Evolutionary conservation across 2,329 filamentous ascomycete genomes (phyloP).

Genomic region (Curvularia hawaiiensis): DNA sequence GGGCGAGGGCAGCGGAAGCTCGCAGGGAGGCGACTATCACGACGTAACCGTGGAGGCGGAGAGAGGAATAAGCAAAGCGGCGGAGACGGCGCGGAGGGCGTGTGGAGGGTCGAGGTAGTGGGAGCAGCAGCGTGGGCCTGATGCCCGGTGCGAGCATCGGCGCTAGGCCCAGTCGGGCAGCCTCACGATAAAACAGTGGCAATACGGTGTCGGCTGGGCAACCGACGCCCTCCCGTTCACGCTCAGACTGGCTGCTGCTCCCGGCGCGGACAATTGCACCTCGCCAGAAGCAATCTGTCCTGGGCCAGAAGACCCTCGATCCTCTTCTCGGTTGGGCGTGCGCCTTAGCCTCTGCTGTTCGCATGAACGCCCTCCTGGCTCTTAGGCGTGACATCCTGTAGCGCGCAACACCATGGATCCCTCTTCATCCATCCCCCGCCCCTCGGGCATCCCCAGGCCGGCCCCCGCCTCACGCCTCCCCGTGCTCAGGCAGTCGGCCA

Average conservation of each 20-base stretch:
- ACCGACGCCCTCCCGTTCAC: slow-evolving; percentile 16
- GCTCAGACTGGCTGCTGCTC: slow-evolving; percentile 18
- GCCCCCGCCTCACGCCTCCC: slow-evolving; percentile 58
- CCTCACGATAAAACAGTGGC: slow-evolving; percentile 11
- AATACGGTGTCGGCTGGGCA: slow-evolving; percentile 18
- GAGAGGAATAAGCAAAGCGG: slow-evolving; percentile 6
- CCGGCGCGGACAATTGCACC: slow-evolving; percentile 16
- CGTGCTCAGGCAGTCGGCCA: slow-evolving; percentile 49
- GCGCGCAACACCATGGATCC: slow-evolving; percentile 41
- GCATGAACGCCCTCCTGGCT: slow-evolving; percentile 11
- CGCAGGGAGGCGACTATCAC: not conserved
- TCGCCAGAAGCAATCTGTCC: slow-evolving; percentile 11
- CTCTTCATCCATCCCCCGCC: slow-evolving; percentile 35
- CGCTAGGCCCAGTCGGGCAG: slow-evolving; percentile 11
- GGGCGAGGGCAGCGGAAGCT: slow-evolving; percentile 3
- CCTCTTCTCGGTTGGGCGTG: slow-evolving; percentile 17
- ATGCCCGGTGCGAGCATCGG: slow-evolving; percentile 5
- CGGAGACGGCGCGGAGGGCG: slow-evolving; percentile 11
- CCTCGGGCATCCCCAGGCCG: slow-evolving; percentile 54
- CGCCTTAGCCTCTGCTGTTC: slow-evolving; percentile 3
- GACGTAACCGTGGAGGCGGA: slow-evolving; percentile 2
- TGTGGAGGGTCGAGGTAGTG: slow-evolving; percentile 13
- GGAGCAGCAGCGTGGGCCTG: slow-evolving; percentile 8
- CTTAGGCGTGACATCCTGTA: slow-evolving; percentile 9
- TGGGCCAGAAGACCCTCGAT: slow-evolving; percentile 2